Conservation (phyloP, 805 yeast genomes). For the Wickerhamomyces strasburgensis region DNA sequence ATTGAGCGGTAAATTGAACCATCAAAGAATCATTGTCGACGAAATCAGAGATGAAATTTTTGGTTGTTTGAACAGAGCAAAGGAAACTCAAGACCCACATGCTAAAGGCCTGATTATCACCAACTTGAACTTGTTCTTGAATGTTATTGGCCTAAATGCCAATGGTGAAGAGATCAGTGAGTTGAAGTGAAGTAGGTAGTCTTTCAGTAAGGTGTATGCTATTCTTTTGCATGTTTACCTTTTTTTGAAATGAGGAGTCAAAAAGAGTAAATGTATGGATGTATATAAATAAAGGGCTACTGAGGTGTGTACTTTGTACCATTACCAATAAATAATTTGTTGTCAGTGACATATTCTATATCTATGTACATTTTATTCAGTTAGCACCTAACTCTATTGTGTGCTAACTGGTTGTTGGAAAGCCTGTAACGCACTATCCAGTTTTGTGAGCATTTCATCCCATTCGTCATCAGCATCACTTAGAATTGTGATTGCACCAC, state of each 20-base stretch:
- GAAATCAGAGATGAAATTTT: constrained; percentile 92
- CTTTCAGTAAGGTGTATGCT: background rate
- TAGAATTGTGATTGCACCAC: constrained; percentile 93
- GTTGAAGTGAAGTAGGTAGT: constrained; percentile 45
- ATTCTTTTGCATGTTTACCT: background rate
- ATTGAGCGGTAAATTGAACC: constrained; percentile 81
- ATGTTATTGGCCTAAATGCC: constrained; percentile 94
- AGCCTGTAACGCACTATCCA: constrained; percentile 58
- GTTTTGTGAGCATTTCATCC: constrained; percentile 83
- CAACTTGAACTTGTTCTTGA: constrained; percentile 85
- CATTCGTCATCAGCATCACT: constrained; percentile 83
- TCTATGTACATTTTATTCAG: too few species aligned
- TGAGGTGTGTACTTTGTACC: background rate
- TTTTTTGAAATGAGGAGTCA: background rate
- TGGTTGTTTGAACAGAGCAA: constrained; percentile 77
- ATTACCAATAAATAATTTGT: background rate
- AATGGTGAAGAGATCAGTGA: constrained; percentile 86
- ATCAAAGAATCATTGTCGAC: constrained; percentile 90
- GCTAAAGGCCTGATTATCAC: constrained; percentile 58
- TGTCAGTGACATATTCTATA: too few species aligned
- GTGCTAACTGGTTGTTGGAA: too few species aligned
- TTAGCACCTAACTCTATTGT: too few species aligned
- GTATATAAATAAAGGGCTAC: too few species aligned
- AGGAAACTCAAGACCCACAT: constrained; percentile 31
- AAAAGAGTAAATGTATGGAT: too few species aligned